A percentile compares a stretch with the other conserved stretches of the same genome.
These are phyloP conservation scores for Rhizopogon rudus DNA, from an alignment of 768 basidiomycete species.

Conservation along the genomic window DNA sequence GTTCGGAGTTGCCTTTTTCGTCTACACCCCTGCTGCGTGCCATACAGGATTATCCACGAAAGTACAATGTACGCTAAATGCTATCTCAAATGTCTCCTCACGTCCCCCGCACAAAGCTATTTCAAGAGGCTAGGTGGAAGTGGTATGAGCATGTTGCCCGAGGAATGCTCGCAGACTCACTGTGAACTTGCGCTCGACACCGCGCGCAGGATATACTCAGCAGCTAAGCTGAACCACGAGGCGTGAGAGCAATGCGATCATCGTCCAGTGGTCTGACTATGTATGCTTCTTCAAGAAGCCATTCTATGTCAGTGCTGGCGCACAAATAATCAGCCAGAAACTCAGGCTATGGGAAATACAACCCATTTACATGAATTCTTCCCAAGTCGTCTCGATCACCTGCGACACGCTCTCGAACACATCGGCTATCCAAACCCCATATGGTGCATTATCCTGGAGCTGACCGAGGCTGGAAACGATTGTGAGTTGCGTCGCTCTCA, in stretches of 20 bases:
- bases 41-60: background rate
- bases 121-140: background rate
- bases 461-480: slow-evolving; percentile 15
- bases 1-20: background rate
- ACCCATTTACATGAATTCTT: slow-evolving; percentile 16
- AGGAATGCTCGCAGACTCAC: background rate
- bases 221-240: slow-evolving; percentile 1
- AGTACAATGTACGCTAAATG: background rate
- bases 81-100: background rate
- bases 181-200: background rate
- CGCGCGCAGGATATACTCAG: background rate
- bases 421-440: slow-evolving; percentile 13
- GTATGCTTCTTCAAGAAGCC: slow-evolving; percentile 22
- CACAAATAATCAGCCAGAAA: background rate
- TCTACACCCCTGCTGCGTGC: background rate
- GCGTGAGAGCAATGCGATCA: slow-evolving; percentile 23
- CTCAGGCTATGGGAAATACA: background rate
- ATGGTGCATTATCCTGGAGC: slow-evolving; percentile 8
- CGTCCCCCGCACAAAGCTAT: background rate
- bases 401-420: background rate
- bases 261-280: slow-evolving; percentile 27
- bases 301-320: slow-evolving; percentile 15
- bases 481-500: slow-evolving; percentile 15
- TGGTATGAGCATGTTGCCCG: background rate
- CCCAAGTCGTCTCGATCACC: slow-evolving; percentile 4